Evolutionary conservation across 169 alveolate species (phyloP).

Genomic region (Plasmodium sp.): DNA sequence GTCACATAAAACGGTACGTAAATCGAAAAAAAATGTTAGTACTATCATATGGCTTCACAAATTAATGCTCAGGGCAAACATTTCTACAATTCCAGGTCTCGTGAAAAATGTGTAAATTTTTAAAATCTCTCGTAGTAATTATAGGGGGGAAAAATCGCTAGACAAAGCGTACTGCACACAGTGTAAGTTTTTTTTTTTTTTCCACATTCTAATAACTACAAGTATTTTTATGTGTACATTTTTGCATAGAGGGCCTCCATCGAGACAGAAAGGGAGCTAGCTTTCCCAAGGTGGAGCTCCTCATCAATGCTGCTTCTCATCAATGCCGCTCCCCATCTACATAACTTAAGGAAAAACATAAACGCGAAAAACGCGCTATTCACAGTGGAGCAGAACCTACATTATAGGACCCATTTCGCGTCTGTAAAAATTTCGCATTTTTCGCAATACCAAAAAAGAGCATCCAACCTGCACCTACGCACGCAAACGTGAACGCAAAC

Average conservation of each 20-base stretch:
- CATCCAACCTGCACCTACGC: not conserved
- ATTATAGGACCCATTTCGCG: not conserved
- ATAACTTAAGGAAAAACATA: not conserved
- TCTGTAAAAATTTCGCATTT: not conserved
- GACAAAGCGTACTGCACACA: conserved; percentile 57
- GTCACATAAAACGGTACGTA: not conserved
- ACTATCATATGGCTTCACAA: not conserved
- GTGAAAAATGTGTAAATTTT: not conserved
- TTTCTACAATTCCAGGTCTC: not conserved
- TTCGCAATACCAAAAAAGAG: not conserved
- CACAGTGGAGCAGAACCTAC: not conserved
- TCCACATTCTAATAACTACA: not conserved
- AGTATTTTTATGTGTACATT: not conserved
- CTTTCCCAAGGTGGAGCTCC: not conserved
- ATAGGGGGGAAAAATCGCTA: conserved; percentile 2
- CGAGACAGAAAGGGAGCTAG: not conserved
- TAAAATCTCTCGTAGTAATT: not conserved
- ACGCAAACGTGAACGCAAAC: not conserved
- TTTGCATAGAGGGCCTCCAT: not conserved
- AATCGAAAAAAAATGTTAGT: not conserved
- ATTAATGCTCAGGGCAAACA: not conserved
- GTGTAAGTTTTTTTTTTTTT: not conserved
- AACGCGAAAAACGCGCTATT: not conserved
- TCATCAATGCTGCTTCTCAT: not conserved
- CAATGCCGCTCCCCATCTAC: not conserved